Evolutionary conservation across 2,329 filamentous ascomycete genomes (phyloP).

Genomic region (Microdochium paspali): DNA sequence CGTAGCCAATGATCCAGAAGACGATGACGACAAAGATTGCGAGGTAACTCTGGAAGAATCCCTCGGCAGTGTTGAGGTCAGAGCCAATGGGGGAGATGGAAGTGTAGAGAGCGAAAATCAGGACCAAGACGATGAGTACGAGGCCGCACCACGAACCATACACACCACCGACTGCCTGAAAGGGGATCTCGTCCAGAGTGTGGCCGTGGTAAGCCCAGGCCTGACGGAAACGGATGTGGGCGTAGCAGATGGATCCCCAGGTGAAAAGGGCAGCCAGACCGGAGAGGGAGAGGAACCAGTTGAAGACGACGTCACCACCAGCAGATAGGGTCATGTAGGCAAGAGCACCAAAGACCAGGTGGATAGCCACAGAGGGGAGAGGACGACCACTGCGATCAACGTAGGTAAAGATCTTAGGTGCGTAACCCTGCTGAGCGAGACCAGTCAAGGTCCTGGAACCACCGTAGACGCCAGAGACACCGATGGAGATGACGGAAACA

Average conservation of each 20-base stretch:
- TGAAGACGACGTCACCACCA: conserved; percentile 42
- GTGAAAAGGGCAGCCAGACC: conserved; percentile 57
- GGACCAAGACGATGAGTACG: conserved; percentile 38
- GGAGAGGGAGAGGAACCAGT: conserved; percentile 58
- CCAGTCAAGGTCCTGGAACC: conserved; percentile 50
- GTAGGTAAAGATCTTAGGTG: conserved; percentile 45
- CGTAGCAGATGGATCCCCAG: conserved; percentile 59
- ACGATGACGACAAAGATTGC: conserved; percentile 40
- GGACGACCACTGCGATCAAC: conserved; percentile 50
- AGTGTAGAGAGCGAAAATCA: conserved; percentile 41
- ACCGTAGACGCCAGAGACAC: conserved; percentile 49
- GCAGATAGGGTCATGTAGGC: conserved; percentile 25
- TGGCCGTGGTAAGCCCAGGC: conserved; percentile 56
- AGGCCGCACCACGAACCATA: conserved; percentile 57
- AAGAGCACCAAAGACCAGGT: conserved; percentile 46
- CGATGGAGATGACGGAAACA: conserved; percentile 48
- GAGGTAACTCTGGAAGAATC: conserved; percentile 46
- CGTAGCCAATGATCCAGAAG: conserved; percentile 28
- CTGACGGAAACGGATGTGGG: conserved; percentile 59
- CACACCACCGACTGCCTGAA: conserved; percentile 50
- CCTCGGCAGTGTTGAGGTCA: conserved; percentile 24
- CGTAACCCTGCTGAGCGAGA: conserved; percentile 49
- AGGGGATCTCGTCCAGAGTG: conserved; percentile 57
- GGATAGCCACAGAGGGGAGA: conserved; percentile 34
- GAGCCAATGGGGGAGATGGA: conserved; percentile 24